Evolutionary conservation across 208 protist genomes (phyloP), one percentile per base, ranked within the genome.

Genomic region (Sergeia podlipaevii): DNA sequence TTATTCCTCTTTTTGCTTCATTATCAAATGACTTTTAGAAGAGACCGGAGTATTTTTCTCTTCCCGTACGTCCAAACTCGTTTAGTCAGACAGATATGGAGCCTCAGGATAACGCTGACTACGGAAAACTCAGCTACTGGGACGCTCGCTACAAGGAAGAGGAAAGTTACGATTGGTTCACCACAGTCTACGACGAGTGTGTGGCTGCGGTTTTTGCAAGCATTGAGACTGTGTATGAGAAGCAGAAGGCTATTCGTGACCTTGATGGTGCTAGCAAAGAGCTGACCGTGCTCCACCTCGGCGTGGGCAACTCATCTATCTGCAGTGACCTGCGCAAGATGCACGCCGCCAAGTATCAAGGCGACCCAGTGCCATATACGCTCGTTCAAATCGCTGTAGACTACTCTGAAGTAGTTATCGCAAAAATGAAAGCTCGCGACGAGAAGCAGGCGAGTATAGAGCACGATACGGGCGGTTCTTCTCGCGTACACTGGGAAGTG

Each of bases 111-210:
- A 88, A 90, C 48, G 70, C 60, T 29, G 74, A 80, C 18, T 94
- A 94, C 65, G 68, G 60, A 61, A 78, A 74, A 23, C 73, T 71
- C 60, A 60, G 53, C 27, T 94, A 94, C 70, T 94, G 87, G 84
- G 75, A 88, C 24, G 3, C 42, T 20, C 76, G 87, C 17, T 94
- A 90, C 57, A 69, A 45, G 8, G 45, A 43, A 21, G 83, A 94
- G 70, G 73, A 70, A 32, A 62, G 85, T 29, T 91, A 91, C 56
- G 74, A 94, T 46, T 94, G 87, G 87, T 94, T 94, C 38, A 54
- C 74, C 0, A 85, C 87, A 4, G 71, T 94, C 21, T 88, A 90
- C 45, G 23, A 55, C 4, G 59, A 54, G 10, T 70, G 66, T 47
- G 71, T 94, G 0, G 44, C 26, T 8, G 73, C 70, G 1, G 41